phyloP scores from a whole-genome alignment of 2,329 filamentous ascomycete species.

The Cadophora malorum region DNA sequence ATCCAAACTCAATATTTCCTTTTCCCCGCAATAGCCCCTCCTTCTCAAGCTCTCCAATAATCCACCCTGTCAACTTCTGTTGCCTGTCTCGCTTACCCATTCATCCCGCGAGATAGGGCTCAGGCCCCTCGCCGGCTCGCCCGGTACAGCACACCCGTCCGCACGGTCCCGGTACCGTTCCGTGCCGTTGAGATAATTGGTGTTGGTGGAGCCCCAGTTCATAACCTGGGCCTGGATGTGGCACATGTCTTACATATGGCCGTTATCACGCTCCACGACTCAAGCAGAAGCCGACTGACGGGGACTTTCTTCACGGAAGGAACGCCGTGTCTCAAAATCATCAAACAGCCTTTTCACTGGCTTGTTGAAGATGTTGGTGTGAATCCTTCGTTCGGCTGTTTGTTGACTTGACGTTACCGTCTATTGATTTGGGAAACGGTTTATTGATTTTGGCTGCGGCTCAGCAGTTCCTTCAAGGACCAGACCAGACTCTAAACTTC shows the following conservation, averaged over 20 bases:
- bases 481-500: neutral
- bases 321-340: neutral
- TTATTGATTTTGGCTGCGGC: slow-evolving; percentile 12
- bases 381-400: slow-evolving; percentile 1
- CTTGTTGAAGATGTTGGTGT: neutral
- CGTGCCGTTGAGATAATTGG: neutral
- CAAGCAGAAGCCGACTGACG: neutral
- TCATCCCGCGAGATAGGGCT: neutral
- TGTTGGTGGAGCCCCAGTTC: neutral
- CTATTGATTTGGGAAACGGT: neutral
- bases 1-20: slow-evolving; percentile 9
- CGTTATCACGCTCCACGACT: neutral
- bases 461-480: neutral
- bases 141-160: slow-evolving; percentile 8
- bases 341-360: neutral
- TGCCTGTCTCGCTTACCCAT: too few relatives aligned
- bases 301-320: neutral
- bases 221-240: neutral
- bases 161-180: slow-evolving; percentile 15
- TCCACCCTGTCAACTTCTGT: neutral
- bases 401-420: neutral
- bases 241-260: slow-evolving; percentile 3
- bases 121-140: slow-evolving; percentile 13
- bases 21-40: slow-evolving; percentile 13
- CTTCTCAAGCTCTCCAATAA: neutral